Percentiles rank a stretch among this genome's conserved stretches.
These are phyloP conservation scores for Eleusine coracana DNA, from an alignment of 176 grass and related monocot genomes.

Conservation along the genomic window DNA sequence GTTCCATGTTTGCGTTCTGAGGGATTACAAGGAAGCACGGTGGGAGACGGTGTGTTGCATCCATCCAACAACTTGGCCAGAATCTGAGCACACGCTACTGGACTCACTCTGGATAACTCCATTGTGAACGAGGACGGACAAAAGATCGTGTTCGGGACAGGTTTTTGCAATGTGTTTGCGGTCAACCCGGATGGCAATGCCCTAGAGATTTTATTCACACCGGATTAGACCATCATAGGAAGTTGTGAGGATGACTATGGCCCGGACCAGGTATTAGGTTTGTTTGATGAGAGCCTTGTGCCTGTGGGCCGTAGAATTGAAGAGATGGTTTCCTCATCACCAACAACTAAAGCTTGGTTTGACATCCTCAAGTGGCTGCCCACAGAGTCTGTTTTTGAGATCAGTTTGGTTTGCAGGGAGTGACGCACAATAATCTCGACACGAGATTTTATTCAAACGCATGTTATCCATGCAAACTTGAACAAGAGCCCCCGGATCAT, in stretches of 20 bases:
- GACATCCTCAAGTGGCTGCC: conserved; percentile 45
- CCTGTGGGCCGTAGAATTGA: conserved; percentile 17
- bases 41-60: conserved; percentile 32
- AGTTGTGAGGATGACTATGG: background rate
- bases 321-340: conserved; percentile 1
- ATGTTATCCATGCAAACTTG: conserved; percentile 33
- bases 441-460: conserved; percentile 18
- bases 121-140: background rate
- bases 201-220: conserved; percentile 14
- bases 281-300: conserved; percentile 30
- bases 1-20: conserved; percentile 1
- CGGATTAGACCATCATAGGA: background rate
- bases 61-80: conserved; percentile 9
- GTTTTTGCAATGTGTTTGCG: conserved; percentile 24
- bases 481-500: conserved; percentile 24
- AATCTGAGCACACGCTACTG: background rate
- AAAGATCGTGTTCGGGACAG: conserved; percentile 38
- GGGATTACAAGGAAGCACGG: conserved; percentile 14
- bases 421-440: conserved; percentile 22
- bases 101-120: conserved; percentile 1
- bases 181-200: background rate
- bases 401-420: conserved; percentile 30
- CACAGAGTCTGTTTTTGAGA: background rate
- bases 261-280: background rate
- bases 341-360: conserved; percentile 25